phyloP scores from a whole-genome alignment of 139 green algal genomes.

The Spirogloea muscicola region DNA sequence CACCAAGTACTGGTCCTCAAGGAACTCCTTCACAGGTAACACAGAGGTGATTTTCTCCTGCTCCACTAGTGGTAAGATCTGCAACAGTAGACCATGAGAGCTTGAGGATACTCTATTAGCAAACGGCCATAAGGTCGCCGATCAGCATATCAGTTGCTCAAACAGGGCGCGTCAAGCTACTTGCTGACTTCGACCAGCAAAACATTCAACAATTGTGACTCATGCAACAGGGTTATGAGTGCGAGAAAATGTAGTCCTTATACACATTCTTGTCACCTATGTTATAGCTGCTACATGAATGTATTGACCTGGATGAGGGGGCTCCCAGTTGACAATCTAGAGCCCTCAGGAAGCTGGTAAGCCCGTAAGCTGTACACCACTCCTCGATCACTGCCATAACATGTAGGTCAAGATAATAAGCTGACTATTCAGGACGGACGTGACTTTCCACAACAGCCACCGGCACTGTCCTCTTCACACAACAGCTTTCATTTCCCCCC shows the following conservation, averaged over 20 bases:
- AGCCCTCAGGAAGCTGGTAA: conserved; percentile 67
- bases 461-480: no score
- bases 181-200: background rate
- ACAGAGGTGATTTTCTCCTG: conserved; percentile 56
- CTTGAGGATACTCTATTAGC: background rate
- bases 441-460: no score
- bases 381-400: conserved; percentile 53
- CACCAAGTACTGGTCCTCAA: conserved; percentile 49
- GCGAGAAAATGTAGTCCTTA: background rate
- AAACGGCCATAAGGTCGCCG: background rate
- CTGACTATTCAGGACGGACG: no score
- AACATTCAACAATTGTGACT: background rate
- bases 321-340: conserved; percentile 32
- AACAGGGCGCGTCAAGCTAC: background rate
- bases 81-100: background rate
- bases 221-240: background rate
- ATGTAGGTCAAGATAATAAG: no score
- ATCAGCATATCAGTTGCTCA: conserved; percentile 34
- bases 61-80: conserved; percentile 60
- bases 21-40: conserved; percentile 55
- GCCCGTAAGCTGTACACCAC: conserved; percentile 59
- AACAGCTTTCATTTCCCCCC: no score
- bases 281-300: background rate
- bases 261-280: background rate
- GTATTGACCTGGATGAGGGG: conserved; percentile 13